These are phyloP conservation scores for Boletus rubroflammeus DNA, from an alignment of 768 basidiomycete species.

Conservation along the genomic window DNA sequence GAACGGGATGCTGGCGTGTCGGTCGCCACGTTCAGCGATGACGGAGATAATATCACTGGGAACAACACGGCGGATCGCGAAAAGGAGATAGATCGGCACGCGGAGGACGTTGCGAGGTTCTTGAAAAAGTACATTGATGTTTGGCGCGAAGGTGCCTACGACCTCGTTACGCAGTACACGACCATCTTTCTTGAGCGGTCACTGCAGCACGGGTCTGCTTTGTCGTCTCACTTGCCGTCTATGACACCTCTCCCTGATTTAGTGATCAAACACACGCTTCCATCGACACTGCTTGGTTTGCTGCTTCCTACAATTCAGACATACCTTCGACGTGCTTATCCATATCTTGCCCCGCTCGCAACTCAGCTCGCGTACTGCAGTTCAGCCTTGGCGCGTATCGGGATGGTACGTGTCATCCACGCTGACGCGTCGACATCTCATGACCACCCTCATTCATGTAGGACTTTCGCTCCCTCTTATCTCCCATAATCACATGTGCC, in stretches of 20 bases:
- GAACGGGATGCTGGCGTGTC: constrained; percentile 43
- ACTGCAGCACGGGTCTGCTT: constrained; percentile 27
- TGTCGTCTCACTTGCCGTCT: constrained; percentile 18
- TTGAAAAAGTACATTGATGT: constrained; percentile 84
- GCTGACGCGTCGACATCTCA: not conserved
- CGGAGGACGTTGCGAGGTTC: constrained; percentile 71
- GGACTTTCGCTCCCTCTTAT: constrained; percentile 71
- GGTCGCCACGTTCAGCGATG: constrained; percentile 8
- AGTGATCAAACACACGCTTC: constrained; percentile 29
- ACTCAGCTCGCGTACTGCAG: constrained; percentile 95
- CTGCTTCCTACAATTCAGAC: constrained; percentile 65
- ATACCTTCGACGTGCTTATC: constrained; percentile 59
- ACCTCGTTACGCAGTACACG: constrained; percentile 85
- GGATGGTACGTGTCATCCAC: constrained; percentile 48
- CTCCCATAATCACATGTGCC: constrained; percentile 61
- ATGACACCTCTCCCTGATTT: constrained; percentile 23
- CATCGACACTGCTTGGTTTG: constrained; percentile 35
- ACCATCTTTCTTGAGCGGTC: constrained; percentile 83
- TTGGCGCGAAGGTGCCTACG: constrained; percentile 91
- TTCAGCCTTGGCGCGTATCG: constrained; percentile 86
- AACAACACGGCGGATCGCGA: constrained; percentile 32
- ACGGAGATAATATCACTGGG: constrained; percentile 13
- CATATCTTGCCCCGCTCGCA: constrained; percentile 73
- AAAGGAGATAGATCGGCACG: constrained; percentile 53
- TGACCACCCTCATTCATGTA: constrained; percentile 2